phyloP scores from a whole-genome alignment of 306 rosid species.

The Alnus glutinosa region DNA sequence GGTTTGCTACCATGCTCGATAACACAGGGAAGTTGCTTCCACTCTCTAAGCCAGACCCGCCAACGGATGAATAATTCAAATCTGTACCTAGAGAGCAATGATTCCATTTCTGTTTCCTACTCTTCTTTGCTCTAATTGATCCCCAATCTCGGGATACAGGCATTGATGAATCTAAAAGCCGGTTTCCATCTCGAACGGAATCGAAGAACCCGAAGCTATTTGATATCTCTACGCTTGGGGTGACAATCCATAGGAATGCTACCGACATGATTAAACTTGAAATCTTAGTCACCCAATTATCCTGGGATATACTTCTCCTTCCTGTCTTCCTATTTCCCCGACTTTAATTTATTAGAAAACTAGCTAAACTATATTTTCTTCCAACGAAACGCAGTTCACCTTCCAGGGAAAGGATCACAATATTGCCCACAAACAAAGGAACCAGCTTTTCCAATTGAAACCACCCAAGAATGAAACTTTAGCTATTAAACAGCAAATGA shows the following conservation, averaged over 20 bases:
- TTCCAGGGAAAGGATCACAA: not conserved
- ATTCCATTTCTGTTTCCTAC: constrained; percentile 40
- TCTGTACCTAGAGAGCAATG: constrained; percentile 40
- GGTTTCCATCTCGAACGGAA: constrained; percentile 49
- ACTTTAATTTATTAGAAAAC: constrained; percentile 12
- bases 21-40: constrained; percentile 40
- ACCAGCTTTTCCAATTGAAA: constrained; percentile 16
- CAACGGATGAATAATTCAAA: constrained; percentile 46
- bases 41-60: constrained; percentile 47
- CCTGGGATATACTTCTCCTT: constrained; percentile 7
- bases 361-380: constrained; percentile 13
- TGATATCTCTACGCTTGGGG: constrained; percentile 49
- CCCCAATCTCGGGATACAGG: constrained; percentile 33
- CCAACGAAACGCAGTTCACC: no score
- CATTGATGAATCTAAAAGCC: constrained; percentile 45
- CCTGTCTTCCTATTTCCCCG: not conserved
- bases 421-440: constrained; percentile 21
- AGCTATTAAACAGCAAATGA: constrained; percentile 15
- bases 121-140: constrained; percentile 36
- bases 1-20: constrained; percentile 63
- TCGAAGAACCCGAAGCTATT: constrained; percentile 43
- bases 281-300: constrained; percentile 15
- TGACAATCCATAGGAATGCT: constrained; percentile 46
- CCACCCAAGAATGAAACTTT: constrained; percentile 20
- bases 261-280: constrained; percentile 56